Evolutionary conservation across 129 eudicot species (phyloP), one percentile per base, ranked within the genome.

Genomic region (Tagetes erecta): DNA sequence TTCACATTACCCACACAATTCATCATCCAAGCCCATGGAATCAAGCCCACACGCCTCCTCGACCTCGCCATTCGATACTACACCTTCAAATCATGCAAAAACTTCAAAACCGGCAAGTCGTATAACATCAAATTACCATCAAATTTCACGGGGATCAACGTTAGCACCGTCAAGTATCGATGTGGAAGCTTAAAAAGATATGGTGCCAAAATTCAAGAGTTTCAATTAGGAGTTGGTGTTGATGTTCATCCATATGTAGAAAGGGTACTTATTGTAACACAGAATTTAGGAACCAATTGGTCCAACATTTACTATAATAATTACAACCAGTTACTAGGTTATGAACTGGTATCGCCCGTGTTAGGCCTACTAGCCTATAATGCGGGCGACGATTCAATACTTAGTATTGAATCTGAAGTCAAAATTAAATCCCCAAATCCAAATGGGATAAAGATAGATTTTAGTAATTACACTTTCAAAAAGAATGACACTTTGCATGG

Each of bases 121-220:
- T 90, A 91, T 58, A 53, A 55, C 55, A 72, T 94, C 37, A 57
- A 75, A 42, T 75, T 91, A 27, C 99, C 99, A 0, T 74, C 88
- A 27, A 91, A 94, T 68, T 85, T 94, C 67, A 83, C 99, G 0
- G 99, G 96, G 70, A 82, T 94, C 42, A 56, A 79, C 20, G 97
- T 91, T 50, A 68, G 83, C 50, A 78, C 90, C 0, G 76, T 84
- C 1, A 82, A 89, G 70, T 83, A 88, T 10, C 89, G 99, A 1
- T 94, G 99, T 59, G 99, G 97, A 67, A 90, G 97, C 67, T 86
- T 94, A 1, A 64, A 76, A 3, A 80, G 99, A 49, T 88, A 94
- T 55, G 99, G 99, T 27, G 99, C 93, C 33, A 84, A 64, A 8
- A 72, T 91, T 59, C 81, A 86, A 33, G 96, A 90, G 42, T 91